Evolutionary conservation across 257 asterid genomes (phyloP).

Genomic region (Solanum pennellii): DNA sequence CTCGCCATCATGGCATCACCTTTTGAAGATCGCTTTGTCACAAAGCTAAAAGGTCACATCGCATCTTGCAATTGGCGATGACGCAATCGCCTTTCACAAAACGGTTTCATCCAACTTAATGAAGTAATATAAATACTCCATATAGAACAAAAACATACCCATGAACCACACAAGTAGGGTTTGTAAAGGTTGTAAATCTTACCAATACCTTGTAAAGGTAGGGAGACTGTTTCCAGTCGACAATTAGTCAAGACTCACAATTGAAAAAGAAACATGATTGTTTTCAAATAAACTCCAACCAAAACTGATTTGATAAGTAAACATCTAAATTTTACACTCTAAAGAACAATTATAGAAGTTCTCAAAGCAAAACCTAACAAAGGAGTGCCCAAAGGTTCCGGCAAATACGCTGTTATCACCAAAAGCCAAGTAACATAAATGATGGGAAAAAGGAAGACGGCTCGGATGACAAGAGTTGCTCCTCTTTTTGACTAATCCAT

Average conservation of each 20-base stretch:
- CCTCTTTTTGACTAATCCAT: neutral
- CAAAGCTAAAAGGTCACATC: too few relatives aligned
- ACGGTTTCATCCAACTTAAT: too few relatives aligned
- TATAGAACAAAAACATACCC: too few relatives aligned
- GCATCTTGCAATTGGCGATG: too few relatives aligned
- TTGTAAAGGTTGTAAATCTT: neutral
- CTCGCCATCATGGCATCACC: too few relatives aligned
- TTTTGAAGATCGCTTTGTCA: too few relatives aligned
- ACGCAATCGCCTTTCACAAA: too few relatives aligned
- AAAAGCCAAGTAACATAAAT: neutral
- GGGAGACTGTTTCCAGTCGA: rapidly evolving
- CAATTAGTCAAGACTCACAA: neutral
- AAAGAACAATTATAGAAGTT: neutral
- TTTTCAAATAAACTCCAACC: neutral
- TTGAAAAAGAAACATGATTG: neutral
- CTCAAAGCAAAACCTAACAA: neutral
- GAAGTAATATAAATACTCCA: too few relatives aligned
- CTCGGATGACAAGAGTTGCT: neutral
- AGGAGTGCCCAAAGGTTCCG: neutral
- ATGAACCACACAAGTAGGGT: neutral
- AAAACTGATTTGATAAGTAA: neutral
- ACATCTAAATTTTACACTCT: neutral
- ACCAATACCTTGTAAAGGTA: neutral
- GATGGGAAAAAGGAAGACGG: neutral
- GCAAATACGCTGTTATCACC: neutral